These are phyloP conservation scores for Monilinia fructicola DNA, from an alignment of 2,329 filamentous ascomycete species.

Conservation along the genomic window DNA sequence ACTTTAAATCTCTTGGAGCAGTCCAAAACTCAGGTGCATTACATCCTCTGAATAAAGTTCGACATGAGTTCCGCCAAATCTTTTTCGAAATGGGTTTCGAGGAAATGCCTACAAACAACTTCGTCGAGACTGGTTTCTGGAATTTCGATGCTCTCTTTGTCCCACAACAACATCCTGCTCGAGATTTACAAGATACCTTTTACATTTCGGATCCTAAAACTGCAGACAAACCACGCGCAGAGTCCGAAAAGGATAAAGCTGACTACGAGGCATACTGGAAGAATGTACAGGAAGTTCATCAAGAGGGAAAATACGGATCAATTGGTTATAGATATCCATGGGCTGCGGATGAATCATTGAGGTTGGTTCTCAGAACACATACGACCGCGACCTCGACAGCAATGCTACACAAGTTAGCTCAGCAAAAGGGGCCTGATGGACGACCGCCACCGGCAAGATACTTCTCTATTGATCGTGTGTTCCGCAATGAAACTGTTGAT, in stretches of 20 bases:
- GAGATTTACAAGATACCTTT: conserved; percentile 97
- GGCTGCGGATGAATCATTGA: conserved; percentile 80
- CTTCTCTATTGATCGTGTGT: conserved; percentile 98
- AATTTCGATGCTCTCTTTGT: conserved; percentile 98
- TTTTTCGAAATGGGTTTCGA: conserved; percentile 99
- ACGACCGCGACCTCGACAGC: conserved; percentile 90
- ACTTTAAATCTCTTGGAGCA: conserved; percentile 66
- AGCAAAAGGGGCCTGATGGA: conserved; percentile 71
- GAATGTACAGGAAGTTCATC: conserved; percentile 81
- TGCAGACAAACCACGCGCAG: conserved; percentile 66
- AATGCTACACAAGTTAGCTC: conserved; percentile 86
- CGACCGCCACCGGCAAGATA: conserved; percentile 73
- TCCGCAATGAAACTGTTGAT: conserved; percentile 96
- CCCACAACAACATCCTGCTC: conserved; percentile 94
- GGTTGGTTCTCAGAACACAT: conserved; percentile 90
- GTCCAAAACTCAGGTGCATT: conserved; percentile 61
- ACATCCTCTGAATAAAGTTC: conserved; percentile 86
- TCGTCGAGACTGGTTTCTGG: conserved; percentile 97
- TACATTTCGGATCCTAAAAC: conserved; percentile 87
- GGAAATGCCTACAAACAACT: conserved; percentile 94
- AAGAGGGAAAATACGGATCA: conserved; percentile 88
- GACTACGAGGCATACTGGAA: conserved; percentile 87
- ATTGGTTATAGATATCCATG: conserved; percentile 97
- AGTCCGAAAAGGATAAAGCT: conserved; percentile 54
- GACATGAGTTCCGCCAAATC: conserved; percentile 92